Evolutionary conservation across 2,329 filamentous ascomycete species (phyloP).

Genomic region (Beauveria sp.): DNA sequence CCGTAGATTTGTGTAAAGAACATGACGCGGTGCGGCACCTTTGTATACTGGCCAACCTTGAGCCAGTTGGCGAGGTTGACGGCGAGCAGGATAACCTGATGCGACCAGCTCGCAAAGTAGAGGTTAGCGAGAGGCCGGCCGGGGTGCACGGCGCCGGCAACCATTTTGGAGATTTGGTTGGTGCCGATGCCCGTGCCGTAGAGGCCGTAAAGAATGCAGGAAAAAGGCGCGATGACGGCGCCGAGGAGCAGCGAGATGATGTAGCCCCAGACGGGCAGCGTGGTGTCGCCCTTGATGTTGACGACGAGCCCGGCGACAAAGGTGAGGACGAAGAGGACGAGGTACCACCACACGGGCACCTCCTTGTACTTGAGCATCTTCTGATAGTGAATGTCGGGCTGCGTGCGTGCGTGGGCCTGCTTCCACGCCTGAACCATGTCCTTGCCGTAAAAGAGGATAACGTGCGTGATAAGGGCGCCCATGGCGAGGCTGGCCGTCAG

Average conservation of each 20-base stretch:
- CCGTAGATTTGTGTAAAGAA: constrained; percentile 32
- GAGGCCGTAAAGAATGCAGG: constrained; percentile 22
- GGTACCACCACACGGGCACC: constrained; percentile 29
- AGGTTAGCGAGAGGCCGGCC: constrained; percentile 33
- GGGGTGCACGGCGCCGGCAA: constrained; percentile 39
- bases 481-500: constrained; percentile 25
- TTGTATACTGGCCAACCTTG: constrained; percentile 30
- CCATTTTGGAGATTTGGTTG: constrained; percentile 29
- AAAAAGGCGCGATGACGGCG: constrained; percentile 29
- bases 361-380: constrained; percentile 34
- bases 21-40: constrained; percentile 33
- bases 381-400: constrained; percentile 32
- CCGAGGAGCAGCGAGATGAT: constrained; percentile 26
- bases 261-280: constrained; percentile 29
- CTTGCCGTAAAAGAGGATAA: constrained; percentile 16
- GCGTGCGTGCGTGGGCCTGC: constrained; percentile 14
- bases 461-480: constrained; percentile 16
- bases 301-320: constrained; percentile 28
- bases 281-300: constrained; percentile 27
- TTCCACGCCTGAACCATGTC: constrained; percentile 15
- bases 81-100: constrained; percentile 27
- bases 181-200: constrained; percentile 16
- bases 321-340: constrained; percentile 21
- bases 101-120: constrained; percentile 31
- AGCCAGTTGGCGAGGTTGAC: constrained; percentile 22